Percentiles rank a stretch among this genome's conserved stretches.
These are phyloP conservation scores for Venturia nashicola DNA, from an alignment of 2,329 filamentous ascomycete genomes.

Conservation along the genomic window DNA sequence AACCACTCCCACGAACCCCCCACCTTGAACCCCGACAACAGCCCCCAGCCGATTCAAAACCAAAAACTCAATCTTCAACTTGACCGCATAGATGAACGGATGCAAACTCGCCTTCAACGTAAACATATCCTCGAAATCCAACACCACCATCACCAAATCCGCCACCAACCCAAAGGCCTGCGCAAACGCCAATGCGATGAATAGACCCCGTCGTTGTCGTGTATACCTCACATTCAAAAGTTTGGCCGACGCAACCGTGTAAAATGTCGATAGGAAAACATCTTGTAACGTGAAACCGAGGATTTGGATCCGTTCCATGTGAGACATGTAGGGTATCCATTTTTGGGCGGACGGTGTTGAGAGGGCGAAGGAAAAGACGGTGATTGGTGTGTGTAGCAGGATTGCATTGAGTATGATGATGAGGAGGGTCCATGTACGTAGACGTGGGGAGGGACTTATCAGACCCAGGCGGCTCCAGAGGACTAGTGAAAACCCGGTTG, in stretches of 20 bases:
- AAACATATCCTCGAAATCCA: conserved; percentile 8
- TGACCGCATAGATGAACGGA: conserved; percentile 7
- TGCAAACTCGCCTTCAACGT: conserved; percentile 5
- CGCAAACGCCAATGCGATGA: conserved; percentile 5
- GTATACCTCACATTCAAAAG: background rate
- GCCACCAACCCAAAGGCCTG: background rate
- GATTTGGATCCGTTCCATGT: conserved; percentile 6
- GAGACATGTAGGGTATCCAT: background rate
- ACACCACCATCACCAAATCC: conserved; percentile 6
- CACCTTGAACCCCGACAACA: background rate
- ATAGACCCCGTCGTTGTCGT: background rate
- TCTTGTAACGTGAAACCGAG: conserved; percentile 7
- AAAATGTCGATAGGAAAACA: background rate
- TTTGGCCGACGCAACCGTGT: background rate
- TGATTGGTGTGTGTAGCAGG: conserved; percentile 7
- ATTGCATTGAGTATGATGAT: background rate
- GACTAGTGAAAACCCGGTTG: conserved; percentile 3
- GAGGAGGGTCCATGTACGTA: background rate
- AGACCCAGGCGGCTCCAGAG: conserved; percentile 3
- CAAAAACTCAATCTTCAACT: conserved; percentile 9
- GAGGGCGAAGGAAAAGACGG: conserved; percentile 7
- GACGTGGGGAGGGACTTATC: background rate
- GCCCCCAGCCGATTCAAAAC: conserved; percentile 3
- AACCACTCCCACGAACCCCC: background rate
- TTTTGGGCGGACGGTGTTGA: background rate